These are phyloP conservation scores for Lenzites betulinus DNA, from an alignment of 768 basidiomycete species.

Conservation along the genomic window DNA sequence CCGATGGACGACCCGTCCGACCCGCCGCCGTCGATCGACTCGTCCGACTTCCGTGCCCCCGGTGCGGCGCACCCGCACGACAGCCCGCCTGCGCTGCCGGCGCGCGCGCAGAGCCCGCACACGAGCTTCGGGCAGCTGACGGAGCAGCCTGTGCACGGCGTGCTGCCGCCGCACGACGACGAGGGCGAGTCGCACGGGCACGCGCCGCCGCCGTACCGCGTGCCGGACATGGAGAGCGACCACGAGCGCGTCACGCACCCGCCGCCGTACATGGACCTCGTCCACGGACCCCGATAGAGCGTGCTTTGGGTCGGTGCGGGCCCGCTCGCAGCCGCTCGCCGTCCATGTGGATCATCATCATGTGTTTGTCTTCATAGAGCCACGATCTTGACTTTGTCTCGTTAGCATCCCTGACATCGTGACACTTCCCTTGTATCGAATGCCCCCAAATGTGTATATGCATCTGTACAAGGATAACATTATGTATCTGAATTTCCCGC, in stretches of 20 bases:
- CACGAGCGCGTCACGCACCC: conserved; percentile 36
- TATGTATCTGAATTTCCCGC: not conserved
- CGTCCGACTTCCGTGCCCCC: conserved; percentile 55
- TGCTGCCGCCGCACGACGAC: conserved; percentile 4
- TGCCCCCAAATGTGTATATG: not conserved
- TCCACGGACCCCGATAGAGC: conserved; percentile 14
- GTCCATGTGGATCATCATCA: no score
- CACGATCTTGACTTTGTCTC: not conserved
- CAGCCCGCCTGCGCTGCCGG: conserved; percentile 20
- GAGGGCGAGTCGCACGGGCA: conserved; percentile 43
- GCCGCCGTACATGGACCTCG: conserved; percentile 41
- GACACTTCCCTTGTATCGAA: not conserved
- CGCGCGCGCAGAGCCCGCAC: conserved; percentile 24
- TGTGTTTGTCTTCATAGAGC: not conserved
- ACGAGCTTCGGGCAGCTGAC: conserved; percentile 14
- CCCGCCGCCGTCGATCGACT: conserved; percentile 87
- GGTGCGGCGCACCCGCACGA: conserved; percentile 26
- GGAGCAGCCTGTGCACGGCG: conserved; percentile 13
- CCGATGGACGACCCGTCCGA: conserved; percentile 87
- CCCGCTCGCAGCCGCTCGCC: no score
- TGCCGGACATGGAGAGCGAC: conserved; percentile 43
- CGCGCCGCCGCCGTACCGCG: conserved; percentile 81
- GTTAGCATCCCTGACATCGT: not conserved
- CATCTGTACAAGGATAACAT: not conserved
- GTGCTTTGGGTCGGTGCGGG: no score